Evolutionary conservation across 2,329 filamentous ascomycete genomes (phyloP), one percentile per base, ranked within the genome.

Genomic region (Rasamsonia emersonii): DNA sequence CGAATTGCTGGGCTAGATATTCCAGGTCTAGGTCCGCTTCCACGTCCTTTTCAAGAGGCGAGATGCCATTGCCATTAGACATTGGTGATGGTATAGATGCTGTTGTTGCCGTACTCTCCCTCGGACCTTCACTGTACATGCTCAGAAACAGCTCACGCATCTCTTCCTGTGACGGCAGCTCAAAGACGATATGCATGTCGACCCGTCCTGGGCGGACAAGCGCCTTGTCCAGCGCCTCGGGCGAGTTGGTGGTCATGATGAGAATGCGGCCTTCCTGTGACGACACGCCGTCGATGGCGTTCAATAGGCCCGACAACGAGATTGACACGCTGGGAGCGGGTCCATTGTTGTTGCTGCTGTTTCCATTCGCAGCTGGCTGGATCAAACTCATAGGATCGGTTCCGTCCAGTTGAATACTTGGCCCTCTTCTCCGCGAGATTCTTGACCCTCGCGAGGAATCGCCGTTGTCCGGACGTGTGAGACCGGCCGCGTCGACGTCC

Each of bases 211-310:
- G 81, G 0, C 82, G 69, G 29, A 85, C 77, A 5, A 88, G 67
- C 0, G 82, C 82, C 20, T 76, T 70, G 49, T 86, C 82, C 1
- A 88, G 71, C 5, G 70, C 67, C 45, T 86, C 78, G 3, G 79
- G 78, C 35, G 75, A 72, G 54, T 88, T 88, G 20, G 80, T 85
- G 0, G 83, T 86, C 80, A 86, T 85, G 59, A 88, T 77, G n/a
- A 88, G 68, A 8, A 88, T 73, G 25, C 82, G 73, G 14, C 83
- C 83, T 58, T 88, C 82, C 45, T 83, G 81, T 2, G 77, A 81
- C 1, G 81, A 80, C 1, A 86, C 82, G 29, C 84, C 83, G 46
- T 91, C 84, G 24, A 91, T 85, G 37, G 80, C 79, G 54, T 91
- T 89, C 28, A 91, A 70, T 0, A 91, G 68, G 1, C 82, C 82